These are phyloP conservation scores for Mycena floridula DNA, from an alignment of 768 basidiomycete species.

Conservation along the genomic window DNA sequence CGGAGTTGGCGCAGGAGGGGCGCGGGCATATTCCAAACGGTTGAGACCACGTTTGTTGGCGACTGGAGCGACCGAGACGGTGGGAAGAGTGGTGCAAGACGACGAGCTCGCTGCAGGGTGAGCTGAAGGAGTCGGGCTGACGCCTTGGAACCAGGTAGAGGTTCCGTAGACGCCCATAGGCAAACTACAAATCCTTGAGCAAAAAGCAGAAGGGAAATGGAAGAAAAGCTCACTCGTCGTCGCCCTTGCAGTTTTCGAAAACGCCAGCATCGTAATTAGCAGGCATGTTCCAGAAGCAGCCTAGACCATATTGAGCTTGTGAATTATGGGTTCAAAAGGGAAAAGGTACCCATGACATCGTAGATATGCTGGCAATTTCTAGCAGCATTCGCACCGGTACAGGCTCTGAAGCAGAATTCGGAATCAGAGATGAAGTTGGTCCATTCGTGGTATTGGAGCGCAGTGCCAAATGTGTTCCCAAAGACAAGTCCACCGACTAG, in stretches of 20 bases:
- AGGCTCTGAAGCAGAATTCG: conserved; percentile 70
- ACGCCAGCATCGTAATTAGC: conserved; percentile 52
- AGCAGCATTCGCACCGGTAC: conserved; percentile 51
- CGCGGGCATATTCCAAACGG: neutral
- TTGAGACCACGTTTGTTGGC: neutral
- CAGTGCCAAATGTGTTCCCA: conserved; percentile 50
- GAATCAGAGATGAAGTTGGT: conserved; percentile 71
- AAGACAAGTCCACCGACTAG: neutral
- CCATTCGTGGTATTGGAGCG: conserved; percentile 71
- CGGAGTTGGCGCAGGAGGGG: too few species aligned
- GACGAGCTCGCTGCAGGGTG: conserved; percentile 60
- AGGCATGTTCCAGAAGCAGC: conserved; percentile 58
- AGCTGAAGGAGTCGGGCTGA: conserved; percentile 44
- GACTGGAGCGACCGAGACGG: neutral
- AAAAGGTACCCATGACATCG: conserved; percentile 49
- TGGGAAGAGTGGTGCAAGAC: conserved; percentile 40
- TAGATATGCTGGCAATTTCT: conserved; percentile 73
- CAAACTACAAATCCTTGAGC: conserved; percentile 18
- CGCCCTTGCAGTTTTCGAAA: conserved; percentile 64
- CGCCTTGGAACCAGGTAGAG: conserved; percentile 66
- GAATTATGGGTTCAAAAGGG: neutral
- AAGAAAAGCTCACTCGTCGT: conserved; percentile 38
- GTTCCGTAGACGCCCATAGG: conserved; percentile 72
- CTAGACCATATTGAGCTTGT: too few species aligned
- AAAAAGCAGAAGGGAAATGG: neutral